Evolutionary conservation across 2,329 filamentous ascomycete species (phyloP).

Genomic region (Epichloe sp.): DNA sequence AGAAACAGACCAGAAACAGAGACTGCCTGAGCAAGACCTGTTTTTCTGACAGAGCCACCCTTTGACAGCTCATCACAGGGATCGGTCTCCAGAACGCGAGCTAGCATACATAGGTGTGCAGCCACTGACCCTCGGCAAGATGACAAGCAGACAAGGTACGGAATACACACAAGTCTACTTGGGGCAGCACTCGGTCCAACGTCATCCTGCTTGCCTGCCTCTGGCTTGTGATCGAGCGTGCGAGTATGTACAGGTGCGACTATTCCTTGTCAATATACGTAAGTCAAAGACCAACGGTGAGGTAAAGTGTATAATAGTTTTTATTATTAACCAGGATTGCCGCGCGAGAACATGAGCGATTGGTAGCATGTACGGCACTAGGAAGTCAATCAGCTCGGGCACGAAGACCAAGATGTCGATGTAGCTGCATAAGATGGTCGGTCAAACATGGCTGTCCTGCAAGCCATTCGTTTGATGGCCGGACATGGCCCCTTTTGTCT

Average conservation of each 20-base stretch:
- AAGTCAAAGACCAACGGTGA: background rate
- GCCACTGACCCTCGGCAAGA: too few species aligned
- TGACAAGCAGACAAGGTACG: too few species aligned
- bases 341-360: background rate
- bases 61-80: too few species aligned
- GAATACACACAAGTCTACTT: too few species aligned
- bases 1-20: background rate
- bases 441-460: background rate
- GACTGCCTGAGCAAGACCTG: background rate
- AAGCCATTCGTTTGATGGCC: background rate
- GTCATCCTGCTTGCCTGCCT: background rate
- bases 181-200: background rate
- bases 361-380: background rate
- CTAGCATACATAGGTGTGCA: too few species aligned
- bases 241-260: background rate
- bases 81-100: too few species aligned
- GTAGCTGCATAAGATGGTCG: background rate
- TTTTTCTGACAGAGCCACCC: too few species aligned
- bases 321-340: background rate
- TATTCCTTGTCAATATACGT: background rate
- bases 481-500: background rate
- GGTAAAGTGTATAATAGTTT: background rate
- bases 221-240: background rate
- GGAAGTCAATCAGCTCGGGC: conserved; percentile 1
- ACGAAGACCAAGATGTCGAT: background rate